Conservation (phyloP, 768 basidiomycete species). For the Xanthoconium purpureum region DNA sequence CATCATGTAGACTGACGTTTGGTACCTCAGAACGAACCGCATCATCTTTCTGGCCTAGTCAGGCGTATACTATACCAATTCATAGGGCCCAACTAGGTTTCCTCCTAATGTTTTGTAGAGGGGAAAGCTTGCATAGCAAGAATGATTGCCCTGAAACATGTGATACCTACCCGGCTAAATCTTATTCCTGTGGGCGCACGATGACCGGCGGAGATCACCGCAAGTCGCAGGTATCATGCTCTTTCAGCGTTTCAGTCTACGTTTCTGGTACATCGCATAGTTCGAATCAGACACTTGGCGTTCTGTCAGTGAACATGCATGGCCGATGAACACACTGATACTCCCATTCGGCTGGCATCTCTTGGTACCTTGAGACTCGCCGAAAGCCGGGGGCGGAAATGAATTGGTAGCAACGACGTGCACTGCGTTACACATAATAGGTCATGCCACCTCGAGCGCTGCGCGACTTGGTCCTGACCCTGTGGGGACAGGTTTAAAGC, state of each 20-base stretch:
- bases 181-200: neutral
- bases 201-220: neutral
- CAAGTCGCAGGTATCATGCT: neutral
- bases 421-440: neutral
- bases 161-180: neutral
- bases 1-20: constrained; percentile 1
- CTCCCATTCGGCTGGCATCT: too few species aligned
- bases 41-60: constrained; percentile 79
- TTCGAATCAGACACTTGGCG: neutral
- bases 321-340: neutral
- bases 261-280: neutral
- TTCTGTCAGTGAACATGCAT: neutral
- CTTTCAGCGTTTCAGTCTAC: neutral
- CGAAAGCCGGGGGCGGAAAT: neutral
- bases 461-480: neutral
- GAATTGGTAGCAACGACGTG: neutral
- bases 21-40: constrained; percentile 55
- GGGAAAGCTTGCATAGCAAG: neutral
- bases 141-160: neutral
- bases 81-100: constrained; percentile 71
- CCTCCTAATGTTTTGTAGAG: neutral
- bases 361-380: neutral
- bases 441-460: neutral
- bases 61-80: constrained; percentile 83
- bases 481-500: constrained; percentile 7